phyloP scores from a whole-genome alignment of 495 filamentous ascomycete genomes.

The Penicillium dipodomyicola region DNA sequence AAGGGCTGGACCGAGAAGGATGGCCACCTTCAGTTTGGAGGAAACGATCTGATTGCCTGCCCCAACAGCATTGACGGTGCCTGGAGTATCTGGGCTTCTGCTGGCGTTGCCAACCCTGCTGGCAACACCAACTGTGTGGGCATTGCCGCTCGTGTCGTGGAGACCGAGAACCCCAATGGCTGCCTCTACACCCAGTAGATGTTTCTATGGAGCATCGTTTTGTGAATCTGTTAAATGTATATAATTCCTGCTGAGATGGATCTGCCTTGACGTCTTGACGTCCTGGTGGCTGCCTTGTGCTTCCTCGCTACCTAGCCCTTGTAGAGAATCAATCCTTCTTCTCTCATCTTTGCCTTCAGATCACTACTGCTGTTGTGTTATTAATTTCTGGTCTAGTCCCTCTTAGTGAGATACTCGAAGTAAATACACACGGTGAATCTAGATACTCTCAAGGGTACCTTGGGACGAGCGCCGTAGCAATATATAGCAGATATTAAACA shows the following conservation, averaged over 20 bases:
- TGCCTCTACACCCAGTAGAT: conserved; percentile 60
- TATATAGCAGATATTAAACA: background rate
- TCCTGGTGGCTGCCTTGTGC: no score
- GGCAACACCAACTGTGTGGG: conserved; percentile 45
- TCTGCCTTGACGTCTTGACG: no score
- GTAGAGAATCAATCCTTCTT: no score
- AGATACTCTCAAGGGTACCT: no score
- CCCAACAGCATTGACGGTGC: conserved; percentile 47
- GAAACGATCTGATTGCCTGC: conserved; percentile 46
- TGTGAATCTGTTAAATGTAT: background rate
- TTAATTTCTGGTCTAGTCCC: no score
- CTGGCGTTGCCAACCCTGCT: conserved; percentile 43
- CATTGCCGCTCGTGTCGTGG: conserved; percentile 36
- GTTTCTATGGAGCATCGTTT: background rate
- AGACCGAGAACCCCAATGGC: conserved; percentile 35
- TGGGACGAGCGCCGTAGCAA: background rate
- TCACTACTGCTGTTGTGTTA: no score
- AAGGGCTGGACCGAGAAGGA: conserved; percentile 43
- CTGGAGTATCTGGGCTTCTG: conserved; percentile 49
- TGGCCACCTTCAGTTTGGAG: conserved; percentile 44
- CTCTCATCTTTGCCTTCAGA: no score
- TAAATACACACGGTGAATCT: no score
- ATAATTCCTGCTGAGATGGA: background rate
- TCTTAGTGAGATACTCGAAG: no score
- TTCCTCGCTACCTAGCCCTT: no score